Evolutionary conservation across 805 yeast genomes (phyloP).

Genomic region (Barnettozyma salicaria): DNA sequence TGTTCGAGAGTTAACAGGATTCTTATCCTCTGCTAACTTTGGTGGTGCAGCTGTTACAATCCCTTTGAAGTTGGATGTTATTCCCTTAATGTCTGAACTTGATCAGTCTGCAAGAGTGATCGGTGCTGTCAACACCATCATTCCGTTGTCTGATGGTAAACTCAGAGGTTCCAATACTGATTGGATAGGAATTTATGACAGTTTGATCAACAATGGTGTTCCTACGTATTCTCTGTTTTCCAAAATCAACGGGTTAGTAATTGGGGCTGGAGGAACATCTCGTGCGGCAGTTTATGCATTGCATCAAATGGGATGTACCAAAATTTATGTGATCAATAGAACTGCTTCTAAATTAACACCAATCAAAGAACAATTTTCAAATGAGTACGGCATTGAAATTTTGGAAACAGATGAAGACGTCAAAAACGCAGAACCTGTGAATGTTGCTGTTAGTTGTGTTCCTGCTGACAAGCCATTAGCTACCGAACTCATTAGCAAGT

Average conservation of each 20-base stretch:
- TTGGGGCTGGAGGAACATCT: constrained; percentile 98
- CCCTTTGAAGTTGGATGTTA: constrained; percentile 81
- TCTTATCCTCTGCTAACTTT: constrained; percentile 47
- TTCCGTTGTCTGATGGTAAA: constrained; percentile 42
- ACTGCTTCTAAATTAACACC: constrained; percentile 59
- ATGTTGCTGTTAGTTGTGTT: constrained; percentile 69
- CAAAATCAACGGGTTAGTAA: constrained; percentile 58
- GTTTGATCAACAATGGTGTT: constrained; percentile 60
- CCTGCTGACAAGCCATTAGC: constrained; percentile 79
- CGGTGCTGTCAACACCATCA: constrained; percentile 92
- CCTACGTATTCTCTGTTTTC: constrained; percentile 29
- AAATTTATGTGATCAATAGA: constrained; percentile 76
- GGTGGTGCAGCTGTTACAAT: constrained; percentile 97
- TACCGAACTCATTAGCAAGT: constrained; percentile 36
- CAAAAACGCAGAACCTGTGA: constrained; percentile 35
- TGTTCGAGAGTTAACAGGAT: constrained; percentile 48
- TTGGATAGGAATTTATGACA: constrained; percentile 80
- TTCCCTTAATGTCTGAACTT: constrained; percentile 56
- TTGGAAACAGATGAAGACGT: constrained; percentile 46
- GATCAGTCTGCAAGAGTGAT: constrained; percentile 74
- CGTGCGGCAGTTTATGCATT: constrained; percentile 92
- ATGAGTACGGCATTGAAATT: constrained; percentile 50
- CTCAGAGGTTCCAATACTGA: constrained; percentile 89
- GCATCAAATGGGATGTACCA: constrained; percentile 66
- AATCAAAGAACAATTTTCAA: constrained; percentile 56